phyloP scores from a whole-genome alignment of 2,329 filamentous ascomycete species.

The Parascedosporium putredinis region DNA sequence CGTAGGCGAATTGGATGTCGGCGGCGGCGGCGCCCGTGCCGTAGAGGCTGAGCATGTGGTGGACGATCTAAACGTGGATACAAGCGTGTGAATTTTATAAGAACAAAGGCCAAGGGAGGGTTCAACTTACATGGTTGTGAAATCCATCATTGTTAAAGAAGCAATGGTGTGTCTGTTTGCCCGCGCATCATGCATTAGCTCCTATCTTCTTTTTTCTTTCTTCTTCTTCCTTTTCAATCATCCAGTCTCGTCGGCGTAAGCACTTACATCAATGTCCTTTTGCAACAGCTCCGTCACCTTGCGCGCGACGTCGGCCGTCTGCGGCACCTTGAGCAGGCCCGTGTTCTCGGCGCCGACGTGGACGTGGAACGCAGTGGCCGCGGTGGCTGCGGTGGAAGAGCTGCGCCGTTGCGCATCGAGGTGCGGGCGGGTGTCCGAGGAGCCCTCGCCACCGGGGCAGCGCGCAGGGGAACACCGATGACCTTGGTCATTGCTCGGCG shows the following conservation, averaged over 20 bases:
- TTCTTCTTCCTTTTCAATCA: too few species aligned
- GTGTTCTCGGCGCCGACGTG: slow-evolving; percentile 36
- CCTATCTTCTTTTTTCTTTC: not conserved
- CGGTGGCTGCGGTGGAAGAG: slow-evolving; percentile 19
- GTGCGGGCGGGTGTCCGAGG: not conserved
- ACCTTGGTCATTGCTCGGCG: not conserved
- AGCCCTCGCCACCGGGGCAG: not conserved
- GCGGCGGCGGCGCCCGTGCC: slow-evolving; percentile 57
- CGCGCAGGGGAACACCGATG: not conserved
- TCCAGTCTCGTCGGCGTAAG: too few species aligned
- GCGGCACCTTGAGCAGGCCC: slow-evolving; percentile 35
- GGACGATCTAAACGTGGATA: slow-evolving; percentile 43
- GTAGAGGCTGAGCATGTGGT: slow-evolving; percentile 67
- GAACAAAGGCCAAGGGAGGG: not conserved
- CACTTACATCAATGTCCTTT: slow-evolving; percentile 53
- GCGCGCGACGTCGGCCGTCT: slow-evolving; percentile 48
- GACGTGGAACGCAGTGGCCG: slow-evolving; percentile 39
- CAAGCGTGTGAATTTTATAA: slow-evolving; percentile 8
- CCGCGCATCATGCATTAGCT: not conserved
- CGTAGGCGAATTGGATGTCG: slow-evolving; percentile 53
- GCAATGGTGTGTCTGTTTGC: slow-evolving; percentile 51
- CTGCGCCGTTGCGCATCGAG: not conserved
- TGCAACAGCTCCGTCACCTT: slow-evolving; percentile 61
- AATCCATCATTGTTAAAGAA: slow-evolving; percentile 69
- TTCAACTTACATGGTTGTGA: slow-evolving; percentile 61